These are phyloP conservation scores for Globisporangium solare DNA, from an alignment of 352 stramenopile species.

Conservation along the genomic window DNA sequence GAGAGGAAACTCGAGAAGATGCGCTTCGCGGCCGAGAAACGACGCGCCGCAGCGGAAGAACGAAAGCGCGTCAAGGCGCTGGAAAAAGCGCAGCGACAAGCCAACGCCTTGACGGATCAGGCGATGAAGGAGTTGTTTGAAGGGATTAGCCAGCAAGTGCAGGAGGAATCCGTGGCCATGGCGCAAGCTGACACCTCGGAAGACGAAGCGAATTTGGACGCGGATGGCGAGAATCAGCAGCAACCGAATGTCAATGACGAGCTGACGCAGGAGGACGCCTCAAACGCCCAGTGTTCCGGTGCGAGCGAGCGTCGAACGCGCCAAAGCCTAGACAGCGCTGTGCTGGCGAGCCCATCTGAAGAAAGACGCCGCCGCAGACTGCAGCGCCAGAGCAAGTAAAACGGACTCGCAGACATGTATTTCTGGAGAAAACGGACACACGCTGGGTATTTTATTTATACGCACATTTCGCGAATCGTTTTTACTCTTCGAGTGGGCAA, in stretches of 20 bases:
- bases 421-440: conserved; percentile 3
- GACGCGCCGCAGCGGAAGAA: background rate
- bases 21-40: background rate
- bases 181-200: background rate
- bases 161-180: background rate
- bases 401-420: too few species aligned
- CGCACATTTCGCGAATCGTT: conserved; percentile 1
- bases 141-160: conserved; percentile 4
- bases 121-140: conserved; percentile 5
- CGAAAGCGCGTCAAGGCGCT: background rate
- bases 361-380: background rate
- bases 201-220: background rate
- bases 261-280: too few species aligned
- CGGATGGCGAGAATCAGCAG: background rate
- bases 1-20: background rate
- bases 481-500: background rate
- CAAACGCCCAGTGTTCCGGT: too few species aligned
- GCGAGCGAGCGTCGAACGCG: too few species aligned
- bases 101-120: background rate
- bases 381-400: background rate
- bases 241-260: background rate
- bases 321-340: too few species aligned
- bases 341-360: too few species aligned
- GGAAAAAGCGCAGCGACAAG: background rate
- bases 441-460: background rate